Evolutionary conservation across 495 filamentous ascomycete species (phyloP), one percentile per base, ranked within the genome.

Genomic region (Hyaloscypha variabilis): DNA sequence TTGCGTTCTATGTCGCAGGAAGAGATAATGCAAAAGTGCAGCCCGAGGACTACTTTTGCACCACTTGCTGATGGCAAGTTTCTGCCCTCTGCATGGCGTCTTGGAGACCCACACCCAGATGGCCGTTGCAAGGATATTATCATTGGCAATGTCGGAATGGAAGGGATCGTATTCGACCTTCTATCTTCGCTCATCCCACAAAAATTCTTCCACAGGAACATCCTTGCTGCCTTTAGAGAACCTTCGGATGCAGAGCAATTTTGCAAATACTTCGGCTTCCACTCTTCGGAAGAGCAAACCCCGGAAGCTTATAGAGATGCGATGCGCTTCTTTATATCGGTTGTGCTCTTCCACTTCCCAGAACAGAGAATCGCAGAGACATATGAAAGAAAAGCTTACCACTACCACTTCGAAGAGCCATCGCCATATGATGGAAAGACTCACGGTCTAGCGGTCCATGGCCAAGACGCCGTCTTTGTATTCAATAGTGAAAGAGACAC

Each of bases 321-420:
- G 3, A 60, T 60, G 42, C 56, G 63, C 6, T 29, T 8, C 14
- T 53, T 60, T 24, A 42, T 65, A 25, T 34, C 29, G 8, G 26
- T 42, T 23, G 21, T 31, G 29, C 29, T 60, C 6, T 65, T 65
- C 57, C 55, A 65, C 50, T 65, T 39, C 50, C 63, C 63, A n/a
- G 59, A 65, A n/a, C 17, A 53, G n/a, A 39, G 29, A 11, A 24
- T 65, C 24, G 28, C 53, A 6, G 50, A 67, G 17, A 49, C n/a
- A 13, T 62, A 61, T 55, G 13, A 46, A 46, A 46, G 64, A 49
- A n/a, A 29, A 30, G 54, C 28, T 19, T 62, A 62, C 51, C 28
- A 25, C 6, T 62, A 62, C 26, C 64, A 67, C 21, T 67, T 67
- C 36, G 58, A 67, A 46, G 64, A 67, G 51, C 49, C 28, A 19